Conservation (phyloP, 352 stramenopile species). For the Phytophthora boehmeriae region DNA sequence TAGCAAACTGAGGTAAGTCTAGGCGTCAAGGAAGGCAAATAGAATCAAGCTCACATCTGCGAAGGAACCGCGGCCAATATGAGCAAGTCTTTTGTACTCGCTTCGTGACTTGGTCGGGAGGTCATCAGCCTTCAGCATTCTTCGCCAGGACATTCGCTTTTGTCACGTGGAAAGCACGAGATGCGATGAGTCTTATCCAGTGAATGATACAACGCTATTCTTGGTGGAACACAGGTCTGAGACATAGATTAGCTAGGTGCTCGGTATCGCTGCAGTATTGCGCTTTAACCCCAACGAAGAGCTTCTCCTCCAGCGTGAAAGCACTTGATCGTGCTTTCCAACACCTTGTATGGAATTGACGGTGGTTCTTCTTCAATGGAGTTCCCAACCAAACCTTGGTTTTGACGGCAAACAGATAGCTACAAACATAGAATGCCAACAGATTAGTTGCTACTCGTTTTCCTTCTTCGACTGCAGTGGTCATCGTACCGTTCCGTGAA, state of each 20-base stretch:
- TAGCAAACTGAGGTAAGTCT: neutral
- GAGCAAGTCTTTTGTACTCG: slow-evolving; percentile 35
- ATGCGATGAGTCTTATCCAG: neutral
- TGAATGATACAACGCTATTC: neutral
- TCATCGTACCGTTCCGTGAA: slow-evolving; percentile 65
- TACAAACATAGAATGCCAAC: slow-evolving; percentile 15
- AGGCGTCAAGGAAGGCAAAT: slow-evolving; percentile 1
- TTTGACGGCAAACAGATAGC: slow-evolving; percentile 52
- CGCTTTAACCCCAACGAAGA: slow-evolving; percentile 24
- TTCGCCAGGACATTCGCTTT: neutral
- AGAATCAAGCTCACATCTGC: slow-evolving; percentile 47
- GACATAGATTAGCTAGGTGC: neutral
- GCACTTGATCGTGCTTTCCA: slow-evolving; percentile 74
- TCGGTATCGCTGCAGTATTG: neutral
- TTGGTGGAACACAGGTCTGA: too few species aligned
- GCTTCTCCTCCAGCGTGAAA: slow-evolving; percentile 44
- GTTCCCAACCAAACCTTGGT: slow-evolving; percentile 20
- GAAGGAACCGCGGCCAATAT: slow-evolving; percentile 58
- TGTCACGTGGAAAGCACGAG: neutral
- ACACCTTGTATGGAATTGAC: slow-evolving; percentile 65
- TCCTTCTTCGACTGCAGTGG: neutral
- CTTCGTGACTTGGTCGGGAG: slow-evolving; percentile 26
- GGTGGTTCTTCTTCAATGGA: slow-evolving; percentile 29
- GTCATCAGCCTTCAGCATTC: neutral
- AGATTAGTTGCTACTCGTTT: neutral